phyloP scores from a whole-genome alignment of 2,329 filamentous ascomycete species.

The Triangularia setosa region DNA sequence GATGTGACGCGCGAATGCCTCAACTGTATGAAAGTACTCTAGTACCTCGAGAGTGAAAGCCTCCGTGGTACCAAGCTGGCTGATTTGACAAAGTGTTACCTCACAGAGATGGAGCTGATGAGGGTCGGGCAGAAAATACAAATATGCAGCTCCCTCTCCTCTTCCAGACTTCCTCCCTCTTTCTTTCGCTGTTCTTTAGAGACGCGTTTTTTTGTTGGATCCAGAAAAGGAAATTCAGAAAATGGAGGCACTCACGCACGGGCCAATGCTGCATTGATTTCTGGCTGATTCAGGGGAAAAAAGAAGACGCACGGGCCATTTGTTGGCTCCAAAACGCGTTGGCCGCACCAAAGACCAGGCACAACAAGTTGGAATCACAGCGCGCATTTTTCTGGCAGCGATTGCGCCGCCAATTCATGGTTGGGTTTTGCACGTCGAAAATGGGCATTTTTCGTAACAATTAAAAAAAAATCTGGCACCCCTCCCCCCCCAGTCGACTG shows the following conservation, averaged over 20 bases:
- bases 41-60: background rate
- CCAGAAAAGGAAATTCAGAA: background rate
- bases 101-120: background rate
- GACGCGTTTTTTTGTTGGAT: background rate
- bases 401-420: constrained; percentile 8
- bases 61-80: background rate
- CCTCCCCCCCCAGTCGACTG: constrained; percentile 11
- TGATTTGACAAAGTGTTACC: background rate
- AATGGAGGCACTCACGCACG: constrained; percentile 3
- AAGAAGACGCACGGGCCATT: background rate
- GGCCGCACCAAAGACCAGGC: constrained; percentile 14
- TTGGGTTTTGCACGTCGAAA: constrained; percentile 10
- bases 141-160: background rate
- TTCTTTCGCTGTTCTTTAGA: background rate
- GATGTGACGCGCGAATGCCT: background rate
- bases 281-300: constrained; percentile 1
- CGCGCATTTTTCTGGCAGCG: constrained; percentile 15
- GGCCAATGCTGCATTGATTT: constrained; percentile 5
- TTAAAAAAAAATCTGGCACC: constrained; percentile 7
- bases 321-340: constrained; percentile 16
- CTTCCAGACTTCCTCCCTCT: background rate
- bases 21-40: background rate
- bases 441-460: background rate
- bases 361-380: constrained; percentile 9
- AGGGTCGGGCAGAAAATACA: background rate